These are phyloP conservation scores for Pseudopithomyces maydicus DNA, from an alignment of 2,329 filamentous ascomycete species.

Conservation along the genomic window DNA sequence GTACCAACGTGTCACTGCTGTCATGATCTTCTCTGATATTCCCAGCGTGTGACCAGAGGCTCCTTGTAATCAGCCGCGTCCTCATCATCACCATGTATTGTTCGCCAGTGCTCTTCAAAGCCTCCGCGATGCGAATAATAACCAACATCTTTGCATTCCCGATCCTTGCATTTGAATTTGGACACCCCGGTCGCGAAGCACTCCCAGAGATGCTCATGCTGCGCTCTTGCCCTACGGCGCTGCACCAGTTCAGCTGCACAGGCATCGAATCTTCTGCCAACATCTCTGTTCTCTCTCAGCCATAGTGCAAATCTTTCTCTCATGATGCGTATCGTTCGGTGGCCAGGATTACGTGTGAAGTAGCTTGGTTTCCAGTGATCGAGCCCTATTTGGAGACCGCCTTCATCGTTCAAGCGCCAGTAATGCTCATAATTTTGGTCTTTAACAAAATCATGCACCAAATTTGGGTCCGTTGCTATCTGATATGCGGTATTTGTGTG, in stretches of 20 bases:
- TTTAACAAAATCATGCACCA: not conserved
- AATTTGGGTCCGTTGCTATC: not conserved
- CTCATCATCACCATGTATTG: not conserved
- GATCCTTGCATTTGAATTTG: not conserved
- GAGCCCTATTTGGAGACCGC: not conserved
- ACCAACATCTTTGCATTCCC: not conserved
- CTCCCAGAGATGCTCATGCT: not conserved
- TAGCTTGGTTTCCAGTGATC: not conserved
- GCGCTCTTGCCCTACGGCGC: not conserved
- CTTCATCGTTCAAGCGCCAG: conserved; percentile 10
- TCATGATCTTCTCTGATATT: not conserved
- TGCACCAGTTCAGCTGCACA: not conserved
- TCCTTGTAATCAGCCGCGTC: not conserved
- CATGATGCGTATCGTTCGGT: not conserved
- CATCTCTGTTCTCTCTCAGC: not conserved
- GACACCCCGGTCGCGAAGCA: not conserved
- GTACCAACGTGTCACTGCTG: not conserved
- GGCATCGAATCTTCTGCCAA: not conserved
- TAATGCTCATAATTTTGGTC: not conserved
- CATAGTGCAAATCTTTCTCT: not conserved
- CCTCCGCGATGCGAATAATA: not conserved
- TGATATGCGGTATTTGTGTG: not conserved
- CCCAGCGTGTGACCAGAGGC: not conserved
- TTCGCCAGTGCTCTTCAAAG: not conserved
- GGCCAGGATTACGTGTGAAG: conserved; percentile 1